Conservation (phyloP, 2,329 filamentous ascomycete species). For the Cercospora brassicicola region DNA sequence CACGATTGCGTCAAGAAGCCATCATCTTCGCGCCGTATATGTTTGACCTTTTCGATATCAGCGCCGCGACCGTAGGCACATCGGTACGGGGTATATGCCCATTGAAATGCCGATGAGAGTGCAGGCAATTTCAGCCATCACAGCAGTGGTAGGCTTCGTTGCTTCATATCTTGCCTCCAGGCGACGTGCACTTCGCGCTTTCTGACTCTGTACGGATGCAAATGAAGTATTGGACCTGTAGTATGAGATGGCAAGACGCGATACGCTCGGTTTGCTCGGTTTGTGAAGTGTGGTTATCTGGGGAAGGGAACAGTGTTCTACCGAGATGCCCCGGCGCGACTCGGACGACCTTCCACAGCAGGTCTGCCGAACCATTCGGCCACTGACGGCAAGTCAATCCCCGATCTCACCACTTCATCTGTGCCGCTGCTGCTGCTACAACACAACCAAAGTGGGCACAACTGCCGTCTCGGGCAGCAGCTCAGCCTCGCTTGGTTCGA, state of each 20-base stretch:
- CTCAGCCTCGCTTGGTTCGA: neutral
- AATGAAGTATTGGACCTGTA: neutral
- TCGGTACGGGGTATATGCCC: too few relatives aligned
- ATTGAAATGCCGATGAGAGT: too few relatives aligned
- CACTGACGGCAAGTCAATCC: neutral
- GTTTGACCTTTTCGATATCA: too few relatives aligned
- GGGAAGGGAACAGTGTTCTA: neutral
- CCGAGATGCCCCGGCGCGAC: neutral
- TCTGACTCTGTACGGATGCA: neutral
- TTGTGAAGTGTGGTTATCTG: neutral
- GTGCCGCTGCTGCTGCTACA: neutral
- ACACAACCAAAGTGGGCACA: neutral
- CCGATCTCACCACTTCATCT: neutral
- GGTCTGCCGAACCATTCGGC: neutral
- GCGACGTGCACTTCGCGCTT: neutral
- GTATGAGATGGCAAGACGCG: neutral
- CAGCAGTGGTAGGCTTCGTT: too few relatives aligned
- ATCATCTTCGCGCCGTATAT: neutral
- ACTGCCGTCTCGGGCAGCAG: neutral
- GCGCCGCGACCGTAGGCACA: too few relatives aligned
- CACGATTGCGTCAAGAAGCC: neutral
- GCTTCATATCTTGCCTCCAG: neutral
- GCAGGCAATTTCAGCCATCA: too few relatives aligned
- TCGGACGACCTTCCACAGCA: neutral
- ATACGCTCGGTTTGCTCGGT: neutral